Evolutionary conservation across 2,329 filamentous ascomycete species (phyloP).

Genomic region (Dactylonectria estremocensis): DNA sequence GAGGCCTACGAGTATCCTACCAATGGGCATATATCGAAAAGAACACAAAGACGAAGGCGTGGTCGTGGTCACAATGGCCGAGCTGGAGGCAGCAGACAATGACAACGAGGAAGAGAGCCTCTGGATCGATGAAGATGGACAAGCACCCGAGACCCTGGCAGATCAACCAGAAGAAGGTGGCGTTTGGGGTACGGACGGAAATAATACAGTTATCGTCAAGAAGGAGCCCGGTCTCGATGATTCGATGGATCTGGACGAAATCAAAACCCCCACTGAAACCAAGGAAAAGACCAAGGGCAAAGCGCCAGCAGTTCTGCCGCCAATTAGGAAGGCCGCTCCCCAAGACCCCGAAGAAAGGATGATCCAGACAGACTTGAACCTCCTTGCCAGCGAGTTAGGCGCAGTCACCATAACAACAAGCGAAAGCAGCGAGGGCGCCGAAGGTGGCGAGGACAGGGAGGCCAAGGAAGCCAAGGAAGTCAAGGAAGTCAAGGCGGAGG

Average conservation of each 20-base stretch:
- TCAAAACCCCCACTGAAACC: constrained; percentile 44
- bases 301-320: constrained; percentile 38
- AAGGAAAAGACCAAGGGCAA: constrained; percentile 44
- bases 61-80: constrained; percentile 70
- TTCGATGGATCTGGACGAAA: constrained; percentile 59
- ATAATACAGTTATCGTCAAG: constrained; percentile 59
- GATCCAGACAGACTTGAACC: constrained; percentile 58
- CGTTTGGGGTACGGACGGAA: constrained; percentile 61
- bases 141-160: constrained; percentile 43
- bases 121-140: constrained; percentile 58
- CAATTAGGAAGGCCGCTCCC: constrained; percentile 45
- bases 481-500: constrained; percentile 34
- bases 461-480: constrained; percentile 28
- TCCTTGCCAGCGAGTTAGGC: constrained; percentile 62
- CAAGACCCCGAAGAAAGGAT: constrained; percentile 58
- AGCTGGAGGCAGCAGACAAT: constrained; percentile 69
- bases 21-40: constrained; percentile 70
- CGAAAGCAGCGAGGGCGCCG: constrained; percentile 9
- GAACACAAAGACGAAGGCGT: constrained; percentile 70
- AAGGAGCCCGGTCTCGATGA: constrained; percentile 61
- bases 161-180: constrained; percentile 56
- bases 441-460: constrained; percentile 48
- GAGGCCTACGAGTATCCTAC: constrained; percentile 57
- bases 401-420: constrained; percentile 50
- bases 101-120: constrained; percentile 62